phyloP scores from a whole-genome alignment of 1,284 basidiomycete species.

The Pyrrhoderma lamaoense region DNA sequence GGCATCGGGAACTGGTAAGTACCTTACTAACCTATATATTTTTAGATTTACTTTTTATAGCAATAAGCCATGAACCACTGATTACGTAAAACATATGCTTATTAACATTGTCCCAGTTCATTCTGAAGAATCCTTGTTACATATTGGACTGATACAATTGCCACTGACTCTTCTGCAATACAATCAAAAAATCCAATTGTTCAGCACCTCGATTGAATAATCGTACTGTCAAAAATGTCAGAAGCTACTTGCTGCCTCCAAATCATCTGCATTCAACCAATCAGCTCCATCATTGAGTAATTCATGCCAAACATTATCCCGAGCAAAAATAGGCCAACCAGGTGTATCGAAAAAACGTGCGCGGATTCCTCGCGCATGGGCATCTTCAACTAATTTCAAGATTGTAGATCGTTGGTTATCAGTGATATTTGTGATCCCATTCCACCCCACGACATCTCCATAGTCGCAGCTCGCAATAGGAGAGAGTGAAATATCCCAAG shows the following conservation, averaged over 20 bases:
- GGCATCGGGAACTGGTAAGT: conserved; percentile 11
- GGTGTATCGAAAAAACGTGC: conserved; percentile 50
- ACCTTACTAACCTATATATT: too few species aligned
- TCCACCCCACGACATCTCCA: conserved; percentile 40
- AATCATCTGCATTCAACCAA: conserved; percentile 50
- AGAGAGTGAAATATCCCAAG: conserved; percentile 37
- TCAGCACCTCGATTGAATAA: too few species aligned
- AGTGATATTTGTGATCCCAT: conserved; percentile 37
- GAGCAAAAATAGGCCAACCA: conserved; percentile 40
- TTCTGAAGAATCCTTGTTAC: too few species aligned
- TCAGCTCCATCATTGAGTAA: conserved; percentile 39
- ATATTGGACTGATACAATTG: too few species aligned
- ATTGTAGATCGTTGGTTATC: conserved; percentile 32
- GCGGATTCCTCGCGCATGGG: conserved; percentile 38
- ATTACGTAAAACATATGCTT: too few species aligned
- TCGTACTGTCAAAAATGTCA: conserved; percentile 24
- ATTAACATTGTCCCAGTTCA: too few species aligned
- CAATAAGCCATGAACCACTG: too few species aligned
- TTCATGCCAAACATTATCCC: conserved; percentile 37
- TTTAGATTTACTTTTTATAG: too few species aligned
- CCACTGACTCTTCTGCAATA: too few species aligned
- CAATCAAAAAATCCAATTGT: too few species aligned
- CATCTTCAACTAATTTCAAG: conserved; percentile 35
- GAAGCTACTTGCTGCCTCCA: conserved; percentile 38
- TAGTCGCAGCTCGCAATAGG: conserved; percentile 48